phyloP scores from a whole-genome alignment of 768 basidiomycete species.

The Fomitopsis serialis region DNA sequence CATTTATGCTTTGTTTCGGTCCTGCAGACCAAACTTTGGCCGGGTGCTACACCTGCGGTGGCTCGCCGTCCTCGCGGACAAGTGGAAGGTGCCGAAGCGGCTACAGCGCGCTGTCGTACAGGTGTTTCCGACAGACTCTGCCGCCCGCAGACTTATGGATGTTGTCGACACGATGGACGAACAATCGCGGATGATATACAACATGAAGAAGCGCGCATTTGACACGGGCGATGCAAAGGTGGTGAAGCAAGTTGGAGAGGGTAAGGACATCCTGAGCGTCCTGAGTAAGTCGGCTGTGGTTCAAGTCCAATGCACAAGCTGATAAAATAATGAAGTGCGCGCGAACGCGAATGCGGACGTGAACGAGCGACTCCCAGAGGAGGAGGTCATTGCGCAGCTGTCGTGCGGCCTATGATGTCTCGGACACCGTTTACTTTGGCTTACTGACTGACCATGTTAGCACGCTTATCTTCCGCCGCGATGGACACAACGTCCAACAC shows the following conservation, averaged over 20 bases:
- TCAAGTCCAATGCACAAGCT: no score
- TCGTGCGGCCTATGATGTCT: no score
- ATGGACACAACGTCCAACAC: no score
- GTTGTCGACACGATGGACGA: conserved; percentile 27
- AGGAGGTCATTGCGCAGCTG: conserved; percentile 11
- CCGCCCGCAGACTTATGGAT: conserved; percentile 22
- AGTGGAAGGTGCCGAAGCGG: no score
- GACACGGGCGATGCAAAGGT: conserved; percentile 29
- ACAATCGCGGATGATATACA: conserved; percentile 31
- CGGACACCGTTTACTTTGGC: no score
- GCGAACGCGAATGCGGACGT: conserved; percentile 9
- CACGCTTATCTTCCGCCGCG: conserved; percentile 15
- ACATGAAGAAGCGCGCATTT: conserved; percentile 31
- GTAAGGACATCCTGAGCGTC: conserved; percentile 43
- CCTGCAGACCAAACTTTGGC: no score
- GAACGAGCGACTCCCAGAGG: conserved; percentile 6
- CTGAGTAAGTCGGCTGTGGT: no score
- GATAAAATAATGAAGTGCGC: conserved; percentile 17
- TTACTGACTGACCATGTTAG: no score
- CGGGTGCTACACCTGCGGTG: no score
- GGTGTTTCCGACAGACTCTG: conserved; percentile 29
- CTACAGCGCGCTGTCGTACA: conserved; percentile 22
- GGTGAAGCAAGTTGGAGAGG: conserved; percentile 27
- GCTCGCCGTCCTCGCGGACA: no score
- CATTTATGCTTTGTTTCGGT: no score